Evolutionary conservation across 352 stramenopile genomes (phyloP), one percentile per base, ranked within the genome.

Genomic region (Albugo candida): DNA sequence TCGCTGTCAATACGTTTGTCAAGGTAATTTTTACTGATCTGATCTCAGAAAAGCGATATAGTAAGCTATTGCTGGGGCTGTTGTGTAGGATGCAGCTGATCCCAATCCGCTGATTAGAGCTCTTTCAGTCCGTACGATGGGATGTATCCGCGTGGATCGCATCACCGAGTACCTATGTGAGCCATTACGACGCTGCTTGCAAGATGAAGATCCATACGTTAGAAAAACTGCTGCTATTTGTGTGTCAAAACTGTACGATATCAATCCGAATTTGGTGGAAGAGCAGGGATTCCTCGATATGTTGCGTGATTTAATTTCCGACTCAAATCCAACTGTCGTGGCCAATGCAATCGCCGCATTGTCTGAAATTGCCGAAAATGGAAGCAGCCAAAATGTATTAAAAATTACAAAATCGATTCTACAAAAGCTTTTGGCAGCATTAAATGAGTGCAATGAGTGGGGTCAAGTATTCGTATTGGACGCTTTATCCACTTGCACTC

Each of bases 361-460:
- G 13, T 91, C 64, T 6, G 94, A 99, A 73, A 99, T 99, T 63
- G 82, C 92, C 16, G 94, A 98, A 52, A 96, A 95, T 16, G 94
- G 38, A 19, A 24, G 3, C 38, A 19, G 38, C 8, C 38, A 43
- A 24, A 24, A 43, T 43, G 38, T 24, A 24, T 43, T 43, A 8
- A 43, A 96, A 56, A 96, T 99, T 59, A 96, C 77, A 44, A 95
- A 96, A 35, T 95, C 84, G 4, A 88, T 98, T 49, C 60, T 99
- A 40, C 93, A 98, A 64, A 99, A 99, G 62, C 77, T 99, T 21
- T 61, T 99, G 14, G 94, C 95, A 0, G 95, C 95, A 5, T 66
- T 99, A 14, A 98, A 98, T 54, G 95, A 99, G 64, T 99, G 94
- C 69, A 98, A 96, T 50, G 95, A 99, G 69, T 99, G 95, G 95